A percentile compares a stretch with the other conserved stretches of the same genome.
Conservation (phyloP, 768 basidiomycete species). For the Tephrocybe sp. region DNA sequence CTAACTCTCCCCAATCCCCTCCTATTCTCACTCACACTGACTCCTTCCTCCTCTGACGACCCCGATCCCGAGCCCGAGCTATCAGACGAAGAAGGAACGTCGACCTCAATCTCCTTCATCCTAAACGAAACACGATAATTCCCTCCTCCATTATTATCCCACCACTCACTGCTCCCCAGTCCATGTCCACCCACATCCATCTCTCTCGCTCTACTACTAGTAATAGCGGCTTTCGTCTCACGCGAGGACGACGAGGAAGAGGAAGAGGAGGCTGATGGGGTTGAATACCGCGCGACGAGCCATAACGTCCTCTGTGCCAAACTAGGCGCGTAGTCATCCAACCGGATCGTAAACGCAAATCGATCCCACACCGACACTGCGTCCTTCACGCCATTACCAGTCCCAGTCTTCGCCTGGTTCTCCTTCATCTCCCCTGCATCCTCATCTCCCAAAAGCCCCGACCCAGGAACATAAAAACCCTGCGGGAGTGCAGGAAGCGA, state of each 20-base stretch:
- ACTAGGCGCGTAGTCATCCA: conserved; percentile 66
- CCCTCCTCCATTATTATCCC: conserved; percentile 83
- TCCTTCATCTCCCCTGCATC: neutral
- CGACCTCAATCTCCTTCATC: conserved; percentile 12
- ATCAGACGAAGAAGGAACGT: conserved; percentile 26
- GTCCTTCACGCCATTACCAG: neutral
- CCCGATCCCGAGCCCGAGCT: no score
- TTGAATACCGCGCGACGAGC: conserved; percentile 55
- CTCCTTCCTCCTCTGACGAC: no score
- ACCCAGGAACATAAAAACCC: conserved; percentile 9
- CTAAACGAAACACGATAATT: conserved; percentile 80
- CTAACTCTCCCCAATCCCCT: no score
- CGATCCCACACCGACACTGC: conserved; percentile 47
- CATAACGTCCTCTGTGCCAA: conserved; percentile 53
- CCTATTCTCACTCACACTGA: no score
- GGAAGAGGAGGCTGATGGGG: neutral
- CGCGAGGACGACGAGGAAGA: conserved; percentile 1
- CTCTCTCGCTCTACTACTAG: conserved; percentile 40
- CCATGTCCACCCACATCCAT: no score
- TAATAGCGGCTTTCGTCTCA: neutral
- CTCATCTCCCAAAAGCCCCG: neutral
- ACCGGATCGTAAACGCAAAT: conserved; percentile 57
- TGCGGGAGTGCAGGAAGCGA: conserved; percentile 36
- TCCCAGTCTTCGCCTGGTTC: neutral
- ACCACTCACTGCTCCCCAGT: conserved; percentile 55